Evolutionary conservation across 2,329 filamentous ascomycete species (phyloP), one percentile per base, ranked within the genome.

Genomic region (Alternaria solani): DNA sequence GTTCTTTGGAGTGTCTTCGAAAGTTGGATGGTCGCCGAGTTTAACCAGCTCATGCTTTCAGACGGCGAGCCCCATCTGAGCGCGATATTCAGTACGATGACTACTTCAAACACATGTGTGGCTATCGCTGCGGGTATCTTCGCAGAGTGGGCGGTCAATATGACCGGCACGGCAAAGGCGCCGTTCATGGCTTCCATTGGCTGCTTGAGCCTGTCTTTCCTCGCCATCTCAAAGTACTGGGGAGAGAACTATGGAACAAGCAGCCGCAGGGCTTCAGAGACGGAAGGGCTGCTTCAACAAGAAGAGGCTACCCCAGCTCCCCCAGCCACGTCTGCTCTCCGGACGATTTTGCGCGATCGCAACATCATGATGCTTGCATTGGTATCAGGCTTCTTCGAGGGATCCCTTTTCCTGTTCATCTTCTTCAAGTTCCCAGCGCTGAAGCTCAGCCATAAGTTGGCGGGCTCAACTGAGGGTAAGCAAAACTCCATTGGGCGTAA

Each of bases 21-120:
- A 72, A 86, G 84, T 66, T 89, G 86, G 86, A 85, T 88, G 79
- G 82, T 88, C 28, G 82, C 84, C 47, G 86, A 88, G 66, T 88
- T 82, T 66, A 82, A 85, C 49, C 76, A 79, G 42, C 75, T 81
- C 42, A 79, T 79, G 12, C 64, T 86, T 7, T 78, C 80, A 28
- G 74, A 81, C n/a, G 74, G 74, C 14, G 78, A 79, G 8, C 72
- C 78, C 7, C 81, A 80, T 41, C 77, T 89, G 30, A 82, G 82
- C 55, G 75, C 78, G 30, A 81, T 88, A 23, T 87, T 86, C 70
- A 85, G 73, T 59, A 84, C 86, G 59, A 89, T 85, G 73, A 83
- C 84, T 49, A 74, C 86, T 14, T 61, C 73, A 8, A 75, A 75
- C 49, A 74, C 71, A 12, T 65, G 71, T 26, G 82, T 86, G 16